Evolutionary conservation across 2,329 filamentous ascomycete species (phyloP).

Genomic region (Chaetomiaceae sp.): DNA sequence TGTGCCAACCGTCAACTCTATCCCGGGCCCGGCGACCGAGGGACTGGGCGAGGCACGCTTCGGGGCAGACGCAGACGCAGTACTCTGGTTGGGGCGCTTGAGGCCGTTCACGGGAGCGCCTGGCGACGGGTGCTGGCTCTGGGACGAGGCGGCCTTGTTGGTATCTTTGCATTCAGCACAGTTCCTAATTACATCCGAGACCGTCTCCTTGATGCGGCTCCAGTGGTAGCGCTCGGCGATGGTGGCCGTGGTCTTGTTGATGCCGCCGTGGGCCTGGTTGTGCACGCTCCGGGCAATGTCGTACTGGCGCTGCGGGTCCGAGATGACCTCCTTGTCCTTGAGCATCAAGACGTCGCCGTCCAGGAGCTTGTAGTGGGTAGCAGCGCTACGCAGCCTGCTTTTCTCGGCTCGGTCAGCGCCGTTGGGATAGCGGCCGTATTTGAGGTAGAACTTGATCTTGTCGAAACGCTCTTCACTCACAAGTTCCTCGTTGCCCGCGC

Average conservation of each 20-base stretch:
- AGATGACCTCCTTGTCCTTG: constrained; percentile 95
- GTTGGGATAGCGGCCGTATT: constrained; percentile 87
- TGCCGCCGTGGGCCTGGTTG: constrained; percentile 73
- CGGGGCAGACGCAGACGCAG: constrained; percentile 17
- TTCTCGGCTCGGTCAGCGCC: constrained; percentile 94
- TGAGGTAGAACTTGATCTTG: constrained; percentile 97
- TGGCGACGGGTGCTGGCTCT: constrained; percentile 15
- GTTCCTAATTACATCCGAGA: constrained; percentile 88
- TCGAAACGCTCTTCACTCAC: constrained; percentile 96
- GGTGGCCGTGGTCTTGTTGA: constrained; percentile 95
- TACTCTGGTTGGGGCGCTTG: constrained; percentile 23
- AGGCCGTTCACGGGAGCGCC: constrained; percentile 14
- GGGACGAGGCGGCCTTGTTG: constrained; percentile 47
- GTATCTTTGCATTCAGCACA: constrained; percentile 85
- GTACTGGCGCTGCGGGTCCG: constrained; percentile 83
- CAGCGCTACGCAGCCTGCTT: constrained; percentile 85
- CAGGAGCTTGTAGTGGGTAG: constrained; percentile 87
- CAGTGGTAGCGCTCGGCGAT: constrained; percentile 96
- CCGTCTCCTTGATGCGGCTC: constrained; percentile 97
- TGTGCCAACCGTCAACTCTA: constrained; percentile 9
- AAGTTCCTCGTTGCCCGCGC: constrained; percentile 68
- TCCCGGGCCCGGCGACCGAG: constrained; percentile 8
- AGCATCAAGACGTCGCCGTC: constrained; percentile 83
- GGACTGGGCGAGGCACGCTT: constrained; percentile 26
- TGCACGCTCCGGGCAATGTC: constrained; percentile 81